phyloP scores from a whole-genome alignment of 2,329 filamentous ascomycete genomes.

The Huntiella moniliformis region DNA sequence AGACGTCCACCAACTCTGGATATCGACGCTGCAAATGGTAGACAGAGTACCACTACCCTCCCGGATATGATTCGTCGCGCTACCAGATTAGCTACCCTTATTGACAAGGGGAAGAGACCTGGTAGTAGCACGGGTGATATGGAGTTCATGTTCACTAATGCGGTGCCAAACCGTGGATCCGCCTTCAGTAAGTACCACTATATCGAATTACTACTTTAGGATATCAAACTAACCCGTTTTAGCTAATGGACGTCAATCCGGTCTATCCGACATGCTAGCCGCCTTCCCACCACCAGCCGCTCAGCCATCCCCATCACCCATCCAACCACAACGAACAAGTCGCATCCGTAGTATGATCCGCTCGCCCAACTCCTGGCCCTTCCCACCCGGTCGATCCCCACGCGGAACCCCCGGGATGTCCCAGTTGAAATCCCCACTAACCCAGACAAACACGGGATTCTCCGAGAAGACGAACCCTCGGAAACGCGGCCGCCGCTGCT shows the following conservation, averaged over 20 bases:
- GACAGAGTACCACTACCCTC: slow-evolving; percentile 80
- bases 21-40: slow-evolving; percentile 62
- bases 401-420: slow-evolving; percentile 5
- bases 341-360: slow-evolving; percentile 26
- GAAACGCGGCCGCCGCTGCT: slow-evolving; percentile 45
- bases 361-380: slow-evolving; percentile 28
- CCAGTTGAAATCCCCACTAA: slow-evolving; percentile 7
- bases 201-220: background rate
- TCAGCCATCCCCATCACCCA: background rate
- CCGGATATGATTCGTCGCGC: slow-evolving; percentile 80
- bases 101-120: slow-evolving; percentile 59
- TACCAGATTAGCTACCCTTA: slow-evolving; percentile 67
- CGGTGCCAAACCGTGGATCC: slow-evolving; percentile 13
- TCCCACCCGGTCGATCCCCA: slow-evolving; percentile 18
- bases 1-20: slow-evolving; percentile 56
- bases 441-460: slow-evolving; percentile 3
- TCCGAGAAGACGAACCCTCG: slow-evolving; percentile 11
- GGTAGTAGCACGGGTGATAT: slow-evolving; percentile 36
- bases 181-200: background rate
- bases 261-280: slow-evolving; percentile 45
- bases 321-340: slow-evolving; percentile 18
- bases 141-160: slow-evolving; percentile 32
- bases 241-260: slow-evolving; percentile 29
- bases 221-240: background rate
- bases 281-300: slow-evolving; percentile 42